phyloP scores from a whole-genome alignment of 192 early-diverging fungal genomes.

The Umbelopsis isabellina region DNA sequence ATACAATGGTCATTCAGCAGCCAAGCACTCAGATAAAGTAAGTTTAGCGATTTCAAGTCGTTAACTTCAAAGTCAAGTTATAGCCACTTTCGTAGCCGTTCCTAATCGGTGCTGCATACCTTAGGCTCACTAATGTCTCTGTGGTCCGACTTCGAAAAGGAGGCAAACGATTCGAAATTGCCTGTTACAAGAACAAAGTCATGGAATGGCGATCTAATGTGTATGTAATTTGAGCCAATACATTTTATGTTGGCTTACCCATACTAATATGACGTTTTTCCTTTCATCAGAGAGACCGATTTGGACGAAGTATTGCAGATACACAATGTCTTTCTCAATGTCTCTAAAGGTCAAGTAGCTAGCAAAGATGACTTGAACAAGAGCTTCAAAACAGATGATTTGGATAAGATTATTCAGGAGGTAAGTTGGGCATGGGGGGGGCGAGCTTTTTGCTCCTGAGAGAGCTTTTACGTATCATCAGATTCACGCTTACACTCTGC shows the following conservation, averaged over 20 bases:
- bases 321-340: conserved; percentile 91
- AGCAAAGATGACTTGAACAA: conserved; percentile 85
- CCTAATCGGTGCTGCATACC: not conserved
- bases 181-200: conserved; percentile 99
- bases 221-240: conserved; percentile 50
- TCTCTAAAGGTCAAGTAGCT: conserved; percentile 95
- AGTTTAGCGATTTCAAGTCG: not conserved
- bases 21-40: conserved; percentile 53
- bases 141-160: conserved; percentile 94
- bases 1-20: conserved; percentile 39
- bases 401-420: conserved; percentile 78
- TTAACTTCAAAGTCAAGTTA: not conserved
- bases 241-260: not conserved
- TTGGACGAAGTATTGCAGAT: conserved; percentile 97
- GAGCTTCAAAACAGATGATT: conserved; percentile 87
- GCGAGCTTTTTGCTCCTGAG: not conserved
- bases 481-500: not conserved
- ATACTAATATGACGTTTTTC: not conserved
- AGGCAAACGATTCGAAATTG: conserved; percentile 97
- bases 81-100: not conserved
- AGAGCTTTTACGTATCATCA: not conserved
- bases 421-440: conserved; percentile 29
- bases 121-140: conserved; percentile 93
- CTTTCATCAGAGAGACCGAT: conserved; percentile 80
- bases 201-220: conserved; percentile 92